Evolutionary conservation across 768 basidiomycete genomes (phyloP).

Genomic region (Boletales sp.): DNA sequence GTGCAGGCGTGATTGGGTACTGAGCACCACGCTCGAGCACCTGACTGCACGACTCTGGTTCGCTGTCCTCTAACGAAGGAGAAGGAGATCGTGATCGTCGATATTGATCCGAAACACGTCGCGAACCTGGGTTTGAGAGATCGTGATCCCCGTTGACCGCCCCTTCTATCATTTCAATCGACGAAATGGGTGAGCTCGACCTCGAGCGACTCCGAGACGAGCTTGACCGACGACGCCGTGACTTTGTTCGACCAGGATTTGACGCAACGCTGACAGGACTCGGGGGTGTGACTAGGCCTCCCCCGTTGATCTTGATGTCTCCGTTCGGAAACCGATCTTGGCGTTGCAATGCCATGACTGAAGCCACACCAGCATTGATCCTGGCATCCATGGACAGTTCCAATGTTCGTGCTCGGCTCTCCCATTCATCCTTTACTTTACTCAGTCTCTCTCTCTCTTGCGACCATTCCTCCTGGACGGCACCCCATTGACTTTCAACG

Average conservation of each 20-base stretch:
- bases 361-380: conserved; percentile 32
- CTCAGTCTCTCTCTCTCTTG: conserved; percentile 73
- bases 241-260: conserved; percentile 46
- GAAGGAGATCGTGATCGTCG: conserved; percentile 28
- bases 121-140: conserved; percentile 18
- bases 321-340: conserved; percentile 35
- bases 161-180: conserved; percentile 33
- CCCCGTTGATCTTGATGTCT: conserved; percentile 27
- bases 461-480: conserved; percentile 78
- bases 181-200: conserved; percentile 33
- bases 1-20: conserved; percentile 30
- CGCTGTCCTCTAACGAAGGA: conserved; percentile 29
- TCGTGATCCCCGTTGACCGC: conserved; percentile 16
- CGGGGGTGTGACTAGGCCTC: conserved; percentile 69
- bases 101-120: conserved; percentile 22
- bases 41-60: conserved; percentile 23
- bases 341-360: conserved; percentile 32
- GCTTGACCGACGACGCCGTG: conserved; percentile 43
- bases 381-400: conserved; percentile 52
- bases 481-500: conserved; percentile 77
- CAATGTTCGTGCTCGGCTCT: conserved; percentile 51
- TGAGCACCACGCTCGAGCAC: conserved; percentile 17
- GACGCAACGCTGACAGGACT: conserved; percentile 70
- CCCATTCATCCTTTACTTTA: conserved; percentile 80
- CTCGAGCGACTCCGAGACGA: conserved; percentile 37